Base-by-base conservation (phyloP, 2,329 filamentous ascomycete species). In the Dactylellina parvicollis region DNA sequence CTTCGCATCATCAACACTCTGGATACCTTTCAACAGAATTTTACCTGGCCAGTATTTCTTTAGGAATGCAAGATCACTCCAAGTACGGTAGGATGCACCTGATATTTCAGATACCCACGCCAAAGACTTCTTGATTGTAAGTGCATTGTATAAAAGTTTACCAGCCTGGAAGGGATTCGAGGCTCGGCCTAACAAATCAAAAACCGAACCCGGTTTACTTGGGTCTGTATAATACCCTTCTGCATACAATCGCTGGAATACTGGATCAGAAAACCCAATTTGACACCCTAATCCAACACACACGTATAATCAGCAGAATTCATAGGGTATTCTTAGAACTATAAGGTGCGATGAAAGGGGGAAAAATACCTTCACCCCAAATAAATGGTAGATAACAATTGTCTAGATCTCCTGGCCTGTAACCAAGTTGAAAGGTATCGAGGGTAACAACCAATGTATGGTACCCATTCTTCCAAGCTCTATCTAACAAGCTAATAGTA, bases 391-490 rank as follows among this genome's bases (percentile, higher is more conserved):
- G 18, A 44, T 73, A 73, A 49, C 83, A 86, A 12, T 84, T 83
- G 75, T 91, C 89, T 3, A 92, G 83, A 77, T 92, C 89, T 0
- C 82, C 83, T 0, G 89, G 89, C 36, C 90, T 83, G 89, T 89
- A 92, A 0, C 85, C 85, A 34, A 92, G 82, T 10, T 84, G 84
- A 80, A 87, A 90, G 0, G 89, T 92, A 79, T 92, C 90, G 0
- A 92, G 82, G 0, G 90, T 92, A 0, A 92, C 87, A 4, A 92
- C 86, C 0, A 92, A 82, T 0, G 87, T 88, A 32, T 83, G 84
- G 80, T 84, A 92, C 0, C 89, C 89, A 30, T 82, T 84, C 0
- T 80, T 82, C 77, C 86, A 87, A 0, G 89, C 90, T 0, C 89
- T 84, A 0, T 80, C 78, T 3, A 92, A 82, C 14, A 92, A 81